phyloP scores from a whole-genome alignment of 192 early-diverging fungal genomes.

The Allomyces macrogynus region DNA sequence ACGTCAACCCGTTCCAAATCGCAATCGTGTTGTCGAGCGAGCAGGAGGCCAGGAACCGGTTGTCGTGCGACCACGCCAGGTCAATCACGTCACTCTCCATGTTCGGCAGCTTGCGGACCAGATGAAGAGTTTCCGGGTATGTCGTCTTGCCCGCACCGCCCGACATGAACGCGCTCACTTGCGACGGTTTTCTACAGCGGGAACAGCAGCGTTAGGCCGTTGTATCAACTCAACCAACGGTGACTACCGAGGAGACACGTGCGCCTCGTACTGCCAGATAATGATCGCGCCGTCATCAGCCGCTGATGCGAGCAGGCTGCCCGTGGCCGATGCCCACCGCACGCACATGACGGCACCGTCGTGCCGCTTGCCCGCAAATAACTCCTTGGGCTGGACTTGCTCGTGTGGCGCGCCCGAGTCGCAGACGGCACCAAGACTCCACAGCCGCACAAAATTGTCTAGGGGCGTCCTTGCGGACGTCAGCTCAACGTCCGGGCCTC shows the following conservation, averaged over 20 bases:
- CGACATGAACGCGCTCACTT: background rate
- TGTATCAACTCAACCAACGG: no score
- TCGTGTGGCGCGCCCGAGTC: no score
- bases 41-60: slow-evolving; percentile 70
- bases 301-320: background rate
- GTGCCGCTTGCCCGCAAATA: background rate
- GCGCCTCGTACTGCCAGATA: background rate
- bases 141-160: background rate
- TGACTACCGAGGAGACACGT: no score
- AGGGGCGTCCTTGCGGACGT: no score
- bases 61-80: slow-evolving; percentile 76
- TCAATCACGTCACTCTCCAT: slow-evolving; percentile 57
- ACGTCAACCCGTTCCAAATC: slow-evolving; percentile 71
- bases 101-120: background rate
- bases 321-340: background rate
- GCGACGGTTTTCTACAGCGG: background rate
- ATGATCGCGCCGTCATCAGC: background rate
- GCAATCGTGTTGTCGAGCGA: slow-evolving; percentile 62
- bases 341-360: background rate
- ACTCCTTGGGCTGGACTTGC: no score
- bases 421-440: no score
- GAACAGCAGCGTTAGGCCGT: no score
- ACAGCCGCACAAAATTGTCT: no score
- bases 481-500: no score
- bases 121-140: background rate